Evolutionary conservation across 352 stramenopile species (phyloP).

Genomic region (Phytophthora meadii): DNA sequence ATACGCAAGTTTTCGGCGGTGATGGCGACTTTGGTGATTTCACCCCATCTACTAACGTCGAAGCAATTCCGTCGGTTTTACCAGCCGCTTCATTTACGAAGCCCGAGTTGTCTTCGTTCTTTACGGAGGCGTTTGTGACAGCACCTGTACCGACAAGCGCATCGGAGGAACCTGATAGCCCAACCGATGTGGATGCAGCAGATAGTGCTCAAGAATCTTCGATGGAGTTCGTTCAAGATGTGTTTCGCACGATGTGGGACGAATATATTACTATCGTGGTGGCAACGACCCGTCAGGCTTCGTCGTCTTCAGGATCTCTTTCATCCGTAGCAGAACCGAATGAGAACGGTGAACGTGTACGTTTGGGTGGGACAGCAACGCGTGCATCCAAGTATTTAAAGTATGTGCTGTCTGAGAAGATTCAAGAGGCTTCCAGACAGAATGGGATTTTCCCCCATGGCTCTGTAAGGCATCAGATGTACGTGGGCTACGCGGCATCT

Average conservation of each 20-base stretch:
- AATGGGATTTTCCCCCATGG: conserved; percentile 77
- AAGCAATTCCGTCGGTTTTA: conserved; percentile 2
- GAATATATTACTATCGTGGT: conserved; percentile 36
- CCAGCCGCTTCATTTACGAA: conserved; percentile 24
- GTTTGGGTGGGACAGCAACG: conserved; percentile 22
- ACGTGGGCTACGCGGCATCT: conserved; percentile 51
- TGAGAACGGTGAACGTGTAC: conserved; percentile 12
- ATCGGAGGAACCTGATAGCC: conserved; percentile 7
- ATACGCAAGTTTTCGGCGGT: conserved; percentile 9
- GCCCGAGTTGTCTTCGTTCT: conserved; percentile 45
- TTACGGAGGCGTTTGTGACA: conserved; percentile 42
- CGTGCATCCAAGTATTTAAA: conserved; percentile 71
- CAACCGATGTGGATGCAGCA: conserved; percentile 9
- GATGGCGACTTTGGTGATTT: conserved; percentile 49
- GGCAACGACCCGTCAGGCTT: conserved; percentile 9
- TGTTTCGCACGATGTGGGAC: conserved; percentile 36
- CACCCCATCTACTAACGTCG: conserved; percentile 5
- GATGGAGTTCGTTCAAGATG: conserved; percentile 26
- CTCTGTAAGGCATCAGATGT: conserved; percentile 66
- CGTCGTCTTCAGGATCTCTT: conserved; percentile 22
- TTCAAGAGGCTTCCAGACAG: conserved; percentile 71
- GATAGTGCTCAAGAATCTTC: conserved; percentile 15
- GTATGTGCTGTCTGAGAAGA: conserved; percentile 78
- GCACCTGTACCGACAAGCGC: conserved; percentile 15
- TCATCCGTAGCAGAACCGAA: conserved; percentile 19